Percentiles rank a stretch among this genome's conserved stretches.
These are phyloP conservation scores for Candida wancherniae DNA, from an alignment of 805 yeast genomes.

Conservation along the genomic window DNA sequence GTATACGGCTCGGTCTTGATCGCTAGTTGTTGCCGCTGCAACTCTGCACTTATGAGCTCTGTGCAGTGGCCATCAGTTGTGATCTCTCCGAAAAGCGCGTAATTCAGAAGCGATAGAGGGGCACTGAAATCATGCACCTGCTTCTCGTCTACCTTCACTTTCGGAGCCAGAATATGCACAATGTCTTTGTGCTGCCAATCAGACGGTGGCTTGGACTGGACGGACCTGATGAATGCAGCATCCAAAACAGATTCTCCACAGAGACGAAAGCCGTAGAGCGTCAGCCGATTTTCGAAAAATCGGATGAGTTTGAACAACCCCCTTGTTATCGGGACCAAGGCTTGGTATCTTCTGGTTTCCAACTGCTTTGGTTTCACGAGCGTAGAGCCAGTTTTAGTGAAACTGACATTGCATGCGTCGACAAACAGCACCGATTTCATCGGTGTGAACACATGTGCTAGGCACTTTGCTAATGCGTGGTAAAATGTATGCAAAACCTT, in stretches of 20 bases:
- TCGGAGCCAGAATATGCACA: constrained; percentile 17
- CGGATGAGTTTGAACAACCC: constrained; percentile 28
- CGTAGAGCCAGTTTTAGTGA: constrained; percentile 28
- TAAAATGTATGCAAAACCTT: constrained; percentile 32
- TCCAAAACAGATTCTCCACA: constrained; percentile 21
- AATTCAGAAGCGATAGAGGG: constrained; percentile 12
- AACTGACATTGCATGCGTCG: constrained; percentile 31
- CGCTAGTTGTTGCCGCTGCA: constrained; percentile 12
- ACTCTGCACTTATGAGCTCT: constrained; percentile 9
- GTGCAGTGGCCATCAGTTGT: constrained; percentile 13
- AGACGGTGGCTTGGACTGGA: constrained; percentile 6
- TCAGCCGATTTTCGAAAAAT: constrained; percentile 30
- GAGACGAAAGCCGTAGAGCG: constrained; percentile 23
- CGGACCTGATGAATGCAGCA: constrained; percentile 14
- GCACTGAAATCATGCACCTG: constrained; percentile 10
- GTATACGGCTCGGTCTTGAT: constrained; percentile 12
- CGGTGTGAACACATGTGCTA: constrained; percentile 30
- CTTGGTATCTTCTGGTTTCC: constrained; percentile 14
- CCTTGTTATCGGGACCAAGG: constrained; percentile 20
- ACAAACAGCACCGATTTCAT: constrained; percentile 30
- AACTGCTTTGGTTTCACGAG: constrained; percentile 15
- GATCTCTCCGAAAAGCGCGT: constrained; percentile 18
- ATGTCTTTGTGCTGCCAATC: constrained; percentile 14
- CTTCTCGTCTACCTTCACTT: constrained; percentile 11
- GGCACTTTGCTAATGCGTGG: constrained; percentile 31